Evolutionary conservation across 345 rosid genomes (phyloP).

Genomic region (Arabidopsis thaliana): DNA sequence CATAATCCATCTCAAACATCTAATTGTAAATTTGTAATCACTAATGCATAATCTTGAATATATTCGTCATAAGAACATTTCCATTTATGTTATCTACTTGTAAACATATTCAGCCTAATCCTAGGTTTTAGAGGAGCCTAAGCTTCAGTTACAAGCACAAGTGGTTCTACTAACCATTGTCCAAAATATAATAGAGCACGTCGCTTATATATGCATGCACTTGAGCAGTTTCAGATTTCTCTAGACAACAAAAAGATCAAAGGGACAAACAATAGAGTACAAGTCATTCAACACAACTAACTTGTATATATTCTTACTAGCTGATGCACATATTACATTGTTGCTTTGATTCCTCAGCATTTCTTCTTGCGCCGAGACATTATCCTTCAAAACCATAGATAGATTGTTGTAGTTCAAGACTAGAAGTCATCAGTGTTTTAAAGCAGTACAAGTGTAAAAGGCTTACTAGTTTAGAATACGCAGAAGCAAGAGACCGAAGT

Average conservation of each 20-base stretch:
- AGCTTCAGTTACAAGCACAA: constrained; percentile 7
- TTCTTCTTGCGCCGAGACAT: constrained; percentile 35
- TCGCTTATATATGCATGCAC: constrained; percentile 1
- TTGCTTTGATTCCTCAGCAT: constrained; percentile 29
- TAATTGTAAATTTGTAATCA: no score
- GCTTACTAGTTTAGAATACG: constrained; percentile 86
- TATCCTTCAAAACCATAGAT: neutral
- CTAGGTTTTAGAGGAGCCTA: neutral
- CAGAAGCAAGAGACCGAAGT: constrained; percentile 71
- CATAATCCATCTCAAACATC: no score
- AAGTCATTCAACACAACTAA: constrained; percentile 28
- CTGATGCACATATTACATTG: constrained; percentile 18
- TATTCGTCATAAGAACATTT: no score
- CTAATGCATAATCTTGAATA: no score
- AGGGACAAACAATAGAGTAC: neutral
- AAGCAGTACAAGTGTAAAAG: neutral
- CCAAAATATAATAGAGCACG: neutral
- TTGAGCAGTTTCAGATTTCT: neutral
- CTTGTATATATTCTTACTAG: constrained; percentile 37
- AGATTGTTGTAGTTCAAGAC: neutral
- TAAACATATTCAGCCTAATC: no score
- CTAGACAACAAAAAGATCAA: constrained; percentile 26
- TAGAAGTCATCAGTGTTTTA: neutral
- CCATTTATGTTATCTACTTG: no score
- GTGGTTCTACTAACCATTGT: constrained; percentile 3